phyloP scores from a whole-genome alignment of 2,329 filamentous ascomycete genomes.

The Neocatenulostroma microsporum region DNA sequence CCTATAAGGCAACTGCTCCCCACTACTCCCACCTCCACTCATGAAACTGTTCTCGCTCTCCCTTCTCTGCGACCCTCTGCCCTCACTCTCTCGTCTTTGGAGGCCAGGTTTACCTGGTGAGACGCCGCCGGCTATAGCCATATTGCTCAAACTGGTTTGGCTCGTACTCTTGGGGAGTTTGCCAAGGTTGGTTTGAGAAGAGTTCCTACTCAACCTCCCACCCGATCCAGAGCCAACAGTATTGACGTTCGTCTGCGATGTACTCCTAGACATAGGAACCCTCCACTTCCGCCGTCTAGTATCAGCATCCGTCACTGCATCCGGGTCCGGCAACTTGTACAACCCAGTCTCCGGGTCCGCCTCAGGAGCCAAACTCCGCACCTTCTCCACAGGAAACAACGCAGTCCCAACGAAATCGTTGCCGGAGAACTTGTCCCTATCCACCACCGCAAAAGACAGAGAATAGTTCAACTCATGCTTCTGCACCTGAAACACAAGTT shows the following conservation, averaged over 20 bases:
- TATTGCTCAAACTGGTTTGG: conserved; percentile 27
- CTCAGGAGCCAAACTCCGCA: conserved; percentile 70
- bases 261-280: conserved; percentile 70
- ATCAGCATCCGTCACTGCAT: conserved; percentile 39
- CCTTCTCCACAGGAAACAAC: conserved; percentile 68
- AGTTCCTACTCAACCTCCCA: conserved; percentile 22
- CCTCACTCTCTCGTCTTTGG: too few relatives aligned
- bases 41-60: conserved; percentile 6
- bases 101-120: conserved; percentile 3
- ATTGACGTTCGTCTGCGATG: conserved; percentile 66
- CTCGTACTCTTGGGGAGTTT: conserved; percentile 44
- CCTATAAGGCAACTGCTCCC: too few relatives aligned
- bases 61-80: too few relatives aligned
- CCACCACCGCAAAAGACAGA: conserved; percentile 84
- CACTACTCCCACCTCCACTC: too few relatives aligned
- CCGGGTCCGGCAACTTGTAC: conserved; percentile 70
- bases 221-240: too few relatives aligned
- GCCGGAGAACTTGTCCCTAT: conserved; percentile 91
- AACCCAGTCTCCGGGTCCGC: conserved; percentile 80
- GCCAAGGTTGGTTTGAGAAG: conserved; percentile 40
- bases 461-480: conserved; percentile 81
- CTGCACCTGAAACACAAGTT: conserved; percentile 95
- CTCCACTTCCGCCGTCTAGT: conserved; percentile 44
- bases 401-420: conserved; percentile 95
- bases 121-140: conserved; percentile 5